phyloP scores from a whole-genome alignment of 2,329 filamentous ascomycete genomes.

The Geosmithia flava region DNA sequence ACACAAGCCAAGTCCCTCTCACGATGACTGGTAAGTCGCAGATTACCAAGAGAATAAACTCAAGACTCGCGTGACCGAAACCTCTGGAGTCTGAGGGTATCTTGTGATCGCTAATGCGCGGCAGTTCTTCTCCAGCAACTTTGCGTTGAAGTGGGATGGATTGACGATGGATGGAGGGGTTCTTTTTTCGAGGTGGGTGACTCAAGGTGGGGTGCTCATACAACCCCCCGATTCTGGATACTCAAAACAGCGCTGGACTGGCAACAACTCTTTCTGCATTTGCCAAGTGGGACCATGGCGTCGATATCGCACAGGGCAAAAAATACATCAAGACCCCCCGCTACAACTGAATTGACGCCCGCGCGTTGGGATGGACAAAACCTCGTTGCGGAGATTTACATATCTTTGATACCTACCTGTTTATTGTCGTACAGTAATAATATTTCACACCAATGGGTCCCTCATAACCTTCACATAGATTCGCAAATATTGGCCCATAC shows the following conservation, averaged over 20 bases:
- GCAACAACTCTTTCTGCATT: no score
- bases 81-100: background rate
- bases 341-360: no score
- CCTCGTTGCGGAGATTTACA: no score
- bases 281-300: no score
- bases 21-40: background rate
- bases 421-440: no score
- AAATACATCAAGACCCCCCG: no score
- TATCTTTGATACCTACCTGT: no score
- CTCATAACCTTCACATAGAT: no score
- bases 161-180: slow-evolving; percentile 1
- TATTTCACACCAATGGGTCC: no score
- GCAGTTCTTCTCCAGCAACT: background rate
- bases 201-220: slow-evolving; percentile 1
- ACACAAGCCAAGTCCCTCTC: background rate
- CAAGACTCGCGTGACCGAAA: background rate
- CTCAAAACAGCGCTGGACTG: background rate
- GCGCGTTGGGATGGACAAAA: no score
- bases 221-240: background rate
- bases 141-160: slow-evolving; percentile 1
- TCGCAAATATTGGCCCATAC: no score
- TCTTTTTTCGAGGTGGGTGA: slow-evolving; percentile 3
- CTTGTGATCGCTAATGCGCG: background rate
- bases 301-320: no score
- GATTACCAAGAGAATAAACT: background rate